Evolutionary conservation across 148 eudicot species (phyloP).

Genomic region (Heliamphora exappendiculata): DNA sequence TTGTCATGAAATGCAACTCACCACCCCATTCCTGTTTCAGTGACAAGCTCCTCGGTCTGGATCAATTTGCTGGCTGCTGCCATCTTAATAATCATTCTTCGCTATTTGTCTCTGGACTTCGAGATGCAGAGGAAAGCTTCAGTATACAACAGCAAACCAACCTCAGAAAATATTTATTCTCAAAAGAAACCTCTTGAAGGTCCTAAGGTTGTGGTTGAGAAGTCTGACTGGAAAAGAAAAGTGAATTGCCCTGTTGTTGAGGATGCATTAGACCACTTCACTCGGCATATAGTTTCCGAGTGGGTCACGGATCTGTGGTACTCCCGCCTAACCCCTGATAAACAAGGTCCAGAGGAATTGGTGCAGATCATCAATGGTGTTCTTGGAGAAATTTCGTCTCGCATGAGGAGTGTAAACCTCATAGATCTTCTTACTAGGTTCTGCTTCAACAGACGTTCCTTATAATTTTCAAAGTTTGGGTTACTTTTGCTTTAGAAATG

Average conservation of each 20-base stretch:
- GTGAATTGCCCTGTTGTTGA: conserved; percentile 89
- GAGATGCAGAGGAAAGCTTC: conserved; percentile 81
- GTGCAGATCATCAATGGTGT: conserved; percentile 78
- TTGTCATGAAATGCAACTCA: background rate
- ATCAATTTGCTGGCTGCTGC: conserved; percentile 88
- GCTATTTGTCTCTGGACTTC: conserved; percentile 71
- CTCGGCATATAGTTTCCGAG: conserved; percentile 80
- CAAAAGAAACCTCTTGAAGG: conserved; percentile 40
- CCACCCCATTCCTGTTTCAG: conserved; percentile 32
- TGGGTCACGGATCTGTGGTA: conserved; percentile 99
- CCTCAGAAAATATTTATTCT: conserved; percentile 27
- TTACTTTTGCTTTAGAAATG: background rate
- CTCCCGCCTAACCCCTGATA: conserved; percentile 78
- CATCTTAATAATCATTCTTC: conserved; percentile 50
- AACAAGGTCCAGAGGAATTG: conserved; percentile 88
- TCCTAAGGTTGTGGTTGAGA: conserved; percentile 33
- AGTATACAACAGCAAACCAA: conserved; percentile 52
- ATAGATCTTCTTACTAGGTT: conserved; percentile 92
- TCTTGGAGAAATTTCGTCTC: conserved; percentile 75
- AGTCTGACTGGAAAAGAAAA: conserved; percentile 73
- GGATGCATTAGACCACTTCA: conserved; percentile 80
- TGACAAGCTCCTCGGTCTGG: conserved; percentile 93
- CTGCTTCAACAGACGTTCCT: conserved; percentile 9
- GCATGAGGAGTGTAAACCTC: conserved; percentile 73
- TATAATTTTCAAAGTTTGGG: background rate